phyloP scores from a whole-genome alignment of 768 basidiomycete genomes.

The Chalciporus pseudorubinellus region DNA sequence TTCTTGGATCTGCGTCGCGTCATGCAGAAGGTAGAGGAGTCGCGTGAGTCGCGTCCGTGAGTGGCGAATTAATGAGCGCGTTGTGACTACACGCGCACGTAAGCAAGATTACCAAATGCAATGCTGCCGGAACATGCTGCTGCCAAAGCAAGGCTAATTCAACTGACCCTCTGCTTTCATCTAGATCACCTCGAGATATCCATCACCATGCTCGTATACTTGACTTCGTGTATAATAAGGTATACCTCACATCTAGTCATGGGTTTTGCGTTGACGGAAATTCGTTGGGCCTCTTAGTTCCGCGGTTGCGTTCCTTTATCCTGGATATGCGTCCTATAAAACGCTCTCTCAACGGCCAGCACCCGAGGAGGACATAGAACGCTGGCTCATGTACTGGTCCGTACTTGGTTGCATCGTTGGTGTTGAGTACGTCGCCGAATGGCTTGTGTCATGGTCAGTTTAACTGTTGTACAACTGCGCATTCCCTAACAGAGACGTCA shows the following conservation, averaged over 20 bases:
- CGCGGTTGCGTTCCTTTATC: conserved; percentile 81
- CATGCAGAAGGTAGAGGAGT: conserved; percentile 18
- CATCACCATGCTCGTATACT: conserved; percentile 40
- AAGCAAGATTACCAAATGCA: conserved; percentile 17
- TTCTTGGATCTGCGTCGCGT: conserved; percentile 25
- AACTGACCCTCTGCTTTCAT: conserved; percentile 1
- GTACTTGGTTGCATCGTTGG: conserved; percentile 80
- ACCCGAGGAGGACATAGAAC: conserved; percentile 78
- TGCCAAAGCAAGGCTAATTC: conserved; percentile 1
- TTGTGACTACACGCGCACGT: conserved; percentile 15
- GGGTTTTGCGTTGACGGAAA: background rate
- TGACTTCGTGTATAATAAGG: conserved; percentile 43
- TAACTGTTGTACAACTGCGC: conserved; percentile 5
- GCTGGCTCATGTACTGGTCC: conserved; percentile 99
- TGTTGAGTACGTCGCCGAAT: conserved; percentile 81
- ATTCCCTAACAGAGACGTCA: conserved; percentile 6
- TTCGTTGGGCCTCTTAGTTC: conserved; percentile 42
- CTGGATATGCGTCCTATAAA: conserved; percentile 96
- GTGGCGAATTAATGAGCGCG: conserved; percentile 32
- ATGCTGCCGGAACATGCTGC: conserved; percentile 13
- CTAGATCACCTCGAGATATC: conserved; percentile 1
- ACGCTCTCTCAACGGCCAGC: conserved; percentile 84
- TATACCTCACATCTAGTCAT: conserved; percentile 36
- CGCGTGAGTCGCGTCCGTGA: conserved; percentile 28
- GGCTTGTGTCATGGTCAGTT: conserved; percentile 81